phyloP scores from a whole-genome alignment of 2,329 filamentous ascomycete genomes.

The Exophiala lecanii-corni region DNA sequence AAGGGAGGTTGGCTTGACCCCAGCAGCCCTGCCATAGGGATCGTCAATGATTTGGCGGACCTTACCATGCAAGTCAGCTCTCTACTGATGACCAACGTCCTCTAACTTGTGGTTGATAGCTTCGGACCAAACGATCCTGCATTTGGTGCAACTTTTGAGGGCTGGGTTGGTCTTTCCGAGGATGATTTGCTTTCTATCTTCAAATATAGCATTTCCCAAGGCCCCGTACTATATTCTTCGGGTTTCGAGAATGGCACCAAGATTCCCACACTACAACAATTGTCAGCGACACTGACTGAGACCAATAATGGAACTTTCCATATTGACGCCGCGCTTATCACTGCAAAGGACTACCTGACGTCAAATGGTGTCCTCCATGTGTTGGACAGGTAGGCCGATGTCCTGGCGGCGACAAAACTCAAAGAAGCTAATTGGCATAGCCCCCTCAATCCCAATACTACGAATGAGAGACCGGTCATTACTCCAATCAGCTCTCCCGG shows the following conservation, averaged over 20 bases:
- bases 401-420: not conserved
- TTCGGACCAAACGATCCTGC: slow-evolving; percentile 61
- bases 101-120: slow-evolving; percentile 45
- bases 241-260: slow-evolving; percentile 38
- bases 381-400: slow-evolving; percentile 49
- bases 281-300: slow-evolving; percentile 46
- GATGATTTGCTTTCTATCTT: slow-evolving; percentile 51
- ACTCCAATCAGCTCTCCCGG: not conserved
- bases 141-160: slow-evolving; percentile 54
- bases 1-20: slow-evolving; percentile 32
- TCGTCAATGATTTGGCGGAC: slow-evolving; percentile 39
- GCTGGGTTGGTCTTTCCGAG: slow-evolving; percentile 44
- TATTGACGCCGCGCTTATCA: slow-evolving; percentile 52
- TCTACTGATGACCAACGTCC: too few relatives aligned
- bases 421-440: slow-evolving; percentile 1
- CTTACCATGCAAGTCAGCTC: slow-evolving; percentile 44
- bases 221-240: slow-evolving; percentile 51
- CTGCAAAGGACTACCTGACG: slow-evolving; percentile 47
- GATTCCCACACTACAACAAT: slow-evolving; percentile 37
- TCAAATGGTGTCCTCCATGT: slow-evolving; percentile 56
- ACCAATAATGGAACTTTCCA: slow-evolving; percentile 40
- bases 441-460: slow-evolving; percentile 20
- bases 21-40: slow-evolving; percentile 16
- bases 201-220: slow-evolving; percentile 60
- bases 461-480: slow-evolving; percentile 4